Evolutionary conservation across 2,329 filamentous ascomycete genomes (phyloP).

Genomic region (Cladophialophora yegresii): DNA sequence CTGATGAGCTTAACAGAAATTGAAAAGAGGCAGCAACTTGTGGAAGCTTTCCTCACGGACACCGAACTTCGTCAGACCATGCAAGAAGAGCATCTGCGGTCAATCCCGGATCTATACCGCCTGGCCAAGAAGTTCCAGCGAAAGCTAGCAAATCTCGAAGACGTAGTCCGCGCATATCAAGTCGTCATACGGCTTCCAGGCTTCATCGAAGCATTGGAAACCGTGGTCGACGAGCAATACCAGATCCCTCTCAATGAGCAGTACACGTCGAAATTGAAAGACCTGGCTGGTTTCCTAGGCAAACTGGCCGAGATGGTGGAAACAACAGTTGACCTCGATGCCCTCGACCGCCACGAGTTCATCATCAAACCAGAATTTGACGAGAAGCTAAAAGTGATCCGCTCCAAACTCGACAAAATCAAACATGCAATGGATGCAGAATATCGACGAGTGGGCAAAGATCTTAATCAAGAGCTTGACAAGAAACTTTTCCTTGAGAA

Average conservation of each 20-base stretch:
- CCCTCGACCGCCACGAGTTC: conserved; percentile 94
- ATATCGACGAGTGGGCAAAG: conserved; percentile 72
- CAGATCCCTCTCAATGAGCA: conserved; percentile 80
- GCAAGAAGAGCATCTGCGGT: conserved; percentile 92
- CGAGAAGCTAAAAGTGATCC: conserved; percentile 80
- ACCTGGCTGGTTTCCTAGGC: conserved; percentile 73
- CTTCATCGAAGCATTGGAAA: conserved; percentile 84
- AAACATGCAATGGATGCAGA: conserved; percentile 80
- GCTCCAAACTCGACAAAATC: conserved; percentile 84
- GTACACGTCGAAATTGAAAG: conserved; percentile 80
- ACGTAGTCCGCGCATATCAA: conserved; percentile 94
- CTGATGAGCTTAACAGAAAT: conserved; percentile 90
- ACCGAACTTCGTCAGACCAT: conserved; percentile 92
- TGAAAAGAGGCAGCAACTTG: conserved; percentile 85
- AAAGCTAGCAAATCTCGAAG: conserved; percentile 85
- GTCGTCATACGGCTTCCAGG: conserved; percentile 88
- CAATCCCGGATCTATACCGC: conserved; percentile 90
- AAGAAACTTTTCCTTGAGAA: conserved; percentile 99
- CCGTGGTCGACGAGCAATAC: conserved; percentile 93
- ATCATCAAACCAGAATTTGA: conserved; percentile 99
- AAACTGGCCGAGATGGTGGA: conserved; percentile 98
- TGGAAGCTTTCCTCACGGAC: conserved; percentile 91
- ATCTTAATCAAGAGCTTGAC: conserved; percentile 87
- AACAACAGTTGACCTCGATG: conserved; percentile 93
- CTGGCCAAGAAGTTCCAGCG: conserved; percentile 93